phyloP scores from a whole-genome alignment of 1,139 yeast species.

The Kodamaea derodonti region DNA sequence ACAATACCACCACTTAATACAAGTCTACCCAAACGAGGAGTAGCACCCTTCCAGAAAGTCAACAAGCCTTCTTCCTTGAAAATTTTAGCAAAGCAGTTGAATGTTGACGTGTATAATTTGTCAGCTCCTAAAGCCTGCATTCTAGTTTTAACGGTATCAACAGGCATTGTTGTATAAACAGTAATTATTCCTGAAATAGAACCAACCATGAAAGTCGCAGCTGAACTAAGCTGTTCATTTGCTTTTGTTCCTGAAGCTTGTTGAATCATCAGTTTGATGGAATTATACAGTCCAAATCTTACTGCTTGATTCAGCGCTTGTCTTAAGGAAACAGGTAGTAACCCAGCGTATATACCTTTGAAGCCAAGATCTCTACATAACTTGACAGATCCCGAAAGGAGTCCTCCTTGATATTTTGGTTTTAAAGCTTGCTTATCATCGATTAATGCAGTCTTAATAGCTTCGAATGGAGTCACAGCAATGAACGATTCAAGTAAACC shows the following conservation, averaged over 20 bases:
- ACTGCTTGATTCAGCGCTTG: slow-evolving; percentile 97
- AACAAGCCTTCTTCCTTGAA: slow-evolving; percentile 85
- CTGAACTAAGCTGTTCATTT: slow-evolving; percentile 72
- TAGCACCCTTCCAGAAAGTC: slow-evolving; percentile 97
- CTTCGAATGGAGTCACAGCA: slow-evolving; percentile 97
- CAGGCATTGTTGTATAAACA: slow-evolving; percentile 95
- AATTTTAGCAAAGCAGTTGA: slow-evolving; percentile 76
- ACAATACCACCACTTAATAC: slow-evolving; percentile 94
- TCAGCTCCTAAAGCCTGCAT: slow-evolving; percentile 92
- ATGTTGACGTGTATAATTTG: slow-evolving; percentile 64
- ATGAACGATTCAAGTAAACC: slow-evolving; percentile 87
- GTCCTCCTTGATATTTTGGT: slow-evolving; percentile 75
- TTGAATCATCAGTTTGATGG: slow-evolving; percentile 79
- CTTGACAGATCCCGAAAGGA: slow-evolving; percentile 56
- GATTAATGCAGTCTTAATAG: slow-evolving; percentile 90
- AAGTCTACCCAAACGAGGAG: slow-evolving; percentile 90
- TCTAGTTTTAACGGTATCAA: slow-evolving; percentile 95
- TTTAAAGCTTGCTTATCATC: slow-evolving; percentile 78
- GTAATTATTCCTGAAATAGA: slow-evolving; percentile 92
- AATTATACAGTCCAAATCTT: slow-evolving; percentile 86
- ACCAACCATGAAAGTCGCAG: slow-evolving; percentile 83
- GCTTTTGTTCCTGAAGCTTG: slow-evolving; percentile 62
- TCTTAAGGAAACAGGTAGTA: slow-evolving; percentile 88
- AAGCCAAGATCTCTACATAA: slow-evolving; percentile 76
- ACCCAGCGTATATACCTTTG: slow-evolving; percentile 81